Evolutionary conservation across 306 rosid species (phyloP).

Genomic region (Crataegus laevigata): DNA sequence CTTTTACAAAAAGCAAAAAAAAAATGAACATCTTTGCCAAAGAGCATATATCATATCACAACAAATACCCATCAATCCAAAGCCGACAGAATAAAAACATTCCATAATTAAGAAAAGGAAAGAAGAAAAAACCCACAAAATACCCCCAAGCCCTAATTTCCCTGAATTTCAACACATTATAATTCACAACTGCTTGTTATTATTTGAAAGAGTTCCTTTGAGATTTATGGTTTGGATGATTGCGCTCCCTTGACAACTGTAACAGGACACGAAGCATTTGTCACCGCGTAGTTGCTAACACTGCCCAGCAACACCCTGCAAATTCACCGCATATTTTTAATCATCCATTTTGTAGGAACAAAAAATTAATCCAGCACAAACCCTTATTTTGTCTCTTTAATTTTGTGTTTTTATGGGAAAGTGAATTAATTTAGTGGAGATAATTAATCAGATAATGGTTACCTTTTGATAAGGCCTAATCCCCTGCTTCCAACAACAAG

Average conservation of each 20-base stretch:
- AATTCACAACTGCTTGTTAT: background rate
- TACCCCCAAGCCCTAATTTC: background rate
- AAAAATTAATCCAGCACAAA: background rate
- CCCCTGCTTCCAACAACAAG: conserved; percentile 81
- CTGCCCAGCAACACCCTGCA: conserved; percentile 68
- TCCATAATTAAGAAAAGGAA: no score
- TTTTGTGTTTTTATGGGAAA: background rate
- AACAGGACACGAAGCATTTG: conserved; percentile 67
- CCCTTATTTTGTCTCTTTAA: background rate
- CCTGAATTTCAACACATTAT: background rate
- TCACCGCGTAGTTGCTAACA: conserved; percentile 57
- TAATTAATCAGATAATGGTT: background rate
- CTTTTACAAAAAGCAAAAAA: background rate
- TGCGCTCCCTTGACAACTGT: conserved; percentile 52
- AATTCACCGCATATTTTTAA: background rate
- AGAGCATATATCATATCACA: background rate
- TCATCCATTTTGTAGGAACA: background rate
- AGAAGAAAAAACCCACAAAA: background rate
- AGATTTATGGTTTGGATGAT: conserved; percentile 15
- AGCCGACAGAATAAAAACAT: background rate
- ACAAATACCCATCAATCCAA: background rate
- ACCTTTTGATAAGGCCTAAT: conserved; percentile 60
- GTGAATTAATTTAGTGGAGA: background rate
- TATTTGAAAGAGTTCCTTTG: background rate
- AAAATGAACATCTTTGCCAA: background rate